Conservation (phyloP, 805 yeast genomes). For the Starmerella gropengiesseri region DNA sequence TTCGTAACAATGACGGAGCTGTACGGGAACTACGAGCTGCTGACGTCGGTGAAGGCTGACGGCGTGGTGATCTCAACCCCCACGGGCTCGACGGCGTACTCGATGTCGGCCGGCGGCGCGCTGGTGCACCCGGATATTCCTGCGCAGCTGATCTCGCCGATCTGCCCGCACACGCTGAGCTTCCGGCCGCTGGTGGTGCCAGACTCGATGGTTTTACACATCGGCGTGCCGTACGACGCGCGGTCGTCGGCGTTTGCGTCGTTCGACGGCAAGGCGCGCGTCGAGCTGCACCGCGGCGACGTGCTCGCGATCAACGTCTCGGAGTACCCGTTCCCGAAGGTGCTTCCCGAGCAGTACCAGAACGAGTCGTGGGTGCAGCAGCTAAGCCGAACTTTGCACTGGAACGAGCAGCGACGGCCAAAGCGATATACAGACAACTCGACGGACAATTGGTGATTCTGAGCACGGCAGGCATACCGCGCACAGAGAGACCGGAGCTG, state of each 20-base stretch:
- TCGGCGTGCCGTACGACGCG: constrained; percentile 71
- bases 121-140: constrained; percentile 89
- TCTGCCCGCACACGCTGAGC: constrained; percentile 89
- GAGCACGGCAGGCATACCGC: too few species aligned
- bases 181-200: constrained; percentile 88
- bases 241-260: constrained; percentile 94
- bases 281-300: constrained; percentile 72
- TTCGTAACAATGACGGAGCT: constrained; percentile 81
- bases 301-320: constrained; percentile 77
- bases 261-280: constrained; percentile 84
- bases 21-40: constrained; percentile 72
- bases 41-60: constrained; percentile 89
- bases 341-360: constrained; percentile 41
- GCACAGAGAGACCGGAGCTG: too few species aligned
- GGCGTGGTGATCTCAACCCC: constrained; percentile 90
- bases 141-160: constrained; percentile 87
- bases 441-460: constrained; percentile 7
- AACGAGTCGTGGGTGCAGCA: constrained; percentile 72
- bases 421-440: constrained; percentile 35
- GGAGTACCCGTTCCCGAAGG: constrained; percentile 90
- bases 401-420: constrained; percentile 88
- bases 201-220: constrained; percentile 76
- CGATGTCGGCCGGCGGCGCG: constrained; percentile 90
- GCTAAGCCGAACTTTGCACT: constrained; percentile 64
- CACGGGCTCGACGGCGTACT: constrained; percentile 93